A percentile compares a stretch with the other conserved stretches of the same genome.
Conservation (phyloP, 495 filamentous ascomycete genomes). For the Talaromyces proteolyticus region DNA sequence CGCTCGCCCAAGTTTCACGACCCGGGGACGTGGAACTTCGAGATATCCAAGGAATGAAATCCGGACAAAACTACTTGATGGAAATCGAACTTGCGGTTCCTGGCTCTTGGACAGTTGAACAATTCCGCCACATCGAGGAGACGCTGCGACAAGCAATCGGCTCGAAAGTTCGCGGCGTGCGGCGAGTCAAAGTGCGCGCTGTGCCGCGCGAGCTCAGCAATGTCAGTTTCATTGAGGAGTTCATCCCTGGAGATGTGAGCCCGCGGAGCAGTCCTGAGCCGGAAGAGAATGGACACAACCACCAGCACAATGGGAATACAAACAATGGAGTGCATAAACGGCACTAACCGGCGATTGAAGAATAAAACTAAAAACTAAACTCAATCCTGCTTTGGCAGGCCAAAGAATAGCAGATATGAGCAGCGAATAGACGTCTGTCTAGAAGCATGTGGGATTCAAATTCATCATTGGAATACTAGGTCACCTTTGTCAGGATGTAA, state of each 20-base stretch:
- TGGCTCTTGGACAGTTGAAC: constrained; percentile 60
- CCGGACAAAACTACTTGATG: constrained; percentile 89
- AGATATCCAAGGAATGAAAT: constrained; percentile 82
- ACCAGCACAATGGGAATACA: constrained; percentile 19
- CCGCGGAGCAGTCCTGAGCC: constrained; percentile 61
- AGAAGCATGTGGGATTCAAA: no score
- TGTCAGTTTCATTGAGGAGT: constrained; percentile 65
- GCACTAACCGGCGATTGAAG: no score
- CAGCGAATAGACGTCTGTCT: no score
- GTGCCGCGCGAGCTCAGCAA: constrained; percentile 53
- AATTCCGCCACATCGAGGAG: constrained; percentile 64
- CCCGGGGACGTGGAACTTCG: constrained; percentile 48
- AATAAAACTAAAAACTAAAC: no score
- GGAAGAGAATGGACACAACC: constrained; percentile 43
- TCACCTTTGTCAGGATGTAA: no score
- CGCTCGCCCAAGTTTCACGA: constrained; percentile 39
- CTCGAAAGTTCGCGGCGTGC: constrained; percentile 70
- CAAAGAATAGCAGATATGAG: no score
- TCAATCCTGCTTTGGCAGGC: no score
- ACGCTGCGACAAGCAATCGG: constrained; percentile 63
- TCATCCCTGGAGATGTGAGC: constrained; percentile 63
- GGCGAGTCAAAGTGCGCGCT: constrained; percentile 76
- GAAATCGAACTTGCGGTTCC: constrained; percentile 82
- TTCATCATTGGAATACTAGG: no score
- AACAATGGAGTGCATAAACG: constrained; percentile 10